A percentile compares a stretch with the other conserved stretches of the same genome.
These are phyloP conservation scores for Coffea eugenioides DNA, from an alignment of 257 asterid genomes.

Conservation along the genomic window DNA sequence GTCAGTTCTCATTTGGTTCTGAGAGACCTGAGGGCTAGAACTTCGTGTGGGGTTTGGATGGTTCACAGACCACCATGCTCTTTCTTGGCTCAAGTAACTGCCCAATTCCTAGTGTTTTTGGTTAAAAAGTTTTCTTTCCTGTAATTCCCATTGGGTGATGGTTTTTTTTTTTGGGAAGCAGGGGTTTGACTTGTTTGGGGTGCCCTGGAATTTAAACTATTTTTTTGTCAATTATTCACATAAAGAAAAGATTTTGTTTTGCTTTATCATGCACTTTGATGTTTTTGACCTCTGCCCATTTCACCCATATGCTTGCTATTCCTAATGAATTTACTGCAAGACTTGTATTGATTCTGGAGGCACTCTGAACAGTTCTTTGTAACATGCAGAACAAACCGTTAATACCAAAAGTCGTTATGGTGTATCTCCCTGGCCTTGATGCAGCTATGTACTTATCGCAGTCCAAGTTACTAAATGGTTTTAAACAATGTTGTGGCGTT, in stretches of 20 bases:
- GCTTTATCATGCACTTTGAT: not conserved
- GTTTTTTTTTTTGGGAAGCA: not conserved
- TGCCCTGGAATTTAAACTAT: not conserved
- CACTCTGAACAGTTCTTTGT: conserved; percentile 23
- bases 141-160: not conserved
- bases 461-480: conserved; percentile 61
- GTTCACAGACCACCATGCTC: not conserved
- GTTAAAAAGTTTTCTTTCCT: too few relatives aligned
- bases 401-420: conserved; percentile 88
- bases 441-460: conserved; percentile 89
- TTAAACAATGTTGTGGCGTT: conserved; percentile 74
- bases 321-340: not conserved
- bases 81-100: not conserved
- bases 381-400: conserved; percentile 85
- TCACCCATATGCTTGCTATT: not conserved
- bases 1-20: not conserved
- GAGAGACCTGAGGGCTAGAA: not conserved
- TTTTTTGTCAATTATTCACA: not conserved
- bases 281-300: not conserved
- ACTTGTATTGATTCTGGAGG: not conserved
- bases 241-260: not conserved
- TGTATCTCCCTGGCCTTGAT: conserved; percentile 93
- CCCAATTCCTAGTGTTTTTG: not conserved
- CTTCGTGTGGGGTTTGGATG: not conserved
- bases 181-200: too few relatives aligned